Base-by-base conservation (phyloP, 2,329 filamentous ascomycete genomes). In the Clarireedia sp. region DNA sequence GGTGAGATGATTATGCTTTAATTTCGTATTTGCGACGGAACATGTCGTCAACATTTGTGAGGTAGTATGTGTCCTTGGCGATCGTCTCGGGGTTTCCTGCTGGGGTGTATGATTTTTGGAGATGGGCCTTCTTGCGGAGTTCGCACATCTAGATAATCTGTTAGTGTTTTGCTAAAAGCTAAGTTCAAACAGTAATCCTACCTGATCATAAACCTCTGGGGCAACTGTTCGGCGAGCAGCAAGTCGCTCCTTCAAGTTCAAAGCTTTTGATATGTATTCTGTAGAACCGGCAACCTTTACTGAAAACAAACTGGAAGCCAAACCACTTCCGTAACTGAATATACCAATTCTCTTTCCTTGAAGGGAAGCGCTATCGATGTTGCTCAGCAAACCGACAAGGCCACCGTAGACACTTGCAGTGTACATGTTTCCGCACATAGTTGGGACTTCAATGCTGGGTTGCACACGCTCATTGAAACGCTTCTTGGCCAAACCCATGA, bases 401-500 rank as follows among this genome's bases (percentile, higher is more conserved):
- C 78, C 78, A 56, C 74, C 76, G 65, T 81, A 83, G 55, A 83
- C 78, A 66, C 78, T 81, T 46, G 78, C 80, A 58, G 75, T 78
- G 70, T 83, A 83, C 80, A 82, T 83, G 72, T 83, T 83, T 62
- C 67, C 82, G 71, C 85, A 89, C 71, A 87, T 81, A 62, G 87
- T 91, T 63, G 89, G 83, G 37, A 90, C 85, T 73, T 90, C 80
- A 69, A 88, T 85, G 66, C 78, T 76, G 51, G 87, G 86, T 69
- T 78, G 77, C 64, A 94, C 85, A 66, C 88, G 85, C 73, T 91
- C 86, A 69, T 82, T 80, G 74, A 89, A 92, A 65, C 81, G 82
- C 80, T 91, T 91, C 82, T 94, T 92, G 71, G 86, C 85, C 64
- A 92, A 78, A 56, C 70, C 78, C 85, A 94, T 89, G 72, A 94